These are phyloP conservation scores for Stevia rebaudiana DNA, from an alignment of 140 eudicot genomes.

Conservation along the genomic window DNA sequence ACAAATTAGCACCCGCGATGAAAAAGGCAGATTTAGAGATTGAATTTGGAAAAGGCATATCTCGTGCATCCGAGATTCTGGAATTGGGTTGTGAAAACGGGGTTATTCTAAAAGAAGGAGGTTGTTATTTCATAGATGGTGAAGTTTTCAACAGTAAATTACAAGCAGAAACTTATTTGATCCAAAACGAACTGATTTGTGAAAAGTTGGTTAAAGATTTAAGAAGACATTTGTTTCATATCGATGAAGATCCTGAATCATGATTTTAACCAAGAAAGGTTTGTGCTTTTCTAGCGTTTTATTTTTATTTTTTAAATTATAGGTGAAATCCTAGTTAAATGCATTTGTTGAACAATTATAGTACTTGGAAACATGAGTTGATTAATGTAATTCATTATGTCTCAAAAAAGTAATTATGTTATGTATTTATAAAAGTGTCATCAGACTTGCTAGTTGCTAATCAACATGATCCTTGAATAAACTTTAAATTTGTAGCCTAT, in stretches of 20 bases:
- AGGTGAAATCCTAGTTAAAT: constrained; percentile 13
- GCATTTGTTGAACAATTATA: constrained; percentile 2
- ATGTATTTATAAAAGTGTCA: neutral
- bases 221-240: constrained; percentile 57
- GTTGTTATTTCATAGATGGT: constrained; percentile 53
- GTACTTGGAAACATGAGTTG: constrained; percentile 1
- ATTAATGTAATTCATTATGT: neutral
- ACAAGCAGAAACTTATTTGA: constrained; percentile 57
- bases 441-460: neutral
- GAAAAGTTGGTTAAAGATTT: constrained; percentile 44
- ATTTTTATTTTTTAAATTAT: neutral
- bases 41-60: constrained; percentile 73
- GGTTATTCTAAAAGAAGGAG: constrained; percentile 51
- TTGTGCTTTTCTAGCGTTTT: neutral
- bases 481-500: neutral
- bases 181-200: constrained; percentile 39
- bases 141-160: constrained; percentile 37
- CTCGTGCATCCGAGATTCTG: constrained; percentile 62
- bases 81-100: constrained; percentile 83
- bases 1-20: constrained; percentile 80
- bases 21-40: constrained; percentile 64
- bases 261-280: constrained; percentile 15
- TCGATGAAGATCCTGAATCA: constrained; percentile 27
- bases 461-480: neutral
- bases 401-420: neutral